Evolutionary conservation across 495 filamentous ascomycete species (phyloP).

Genomic region (Penicillium herquei): DNA sequence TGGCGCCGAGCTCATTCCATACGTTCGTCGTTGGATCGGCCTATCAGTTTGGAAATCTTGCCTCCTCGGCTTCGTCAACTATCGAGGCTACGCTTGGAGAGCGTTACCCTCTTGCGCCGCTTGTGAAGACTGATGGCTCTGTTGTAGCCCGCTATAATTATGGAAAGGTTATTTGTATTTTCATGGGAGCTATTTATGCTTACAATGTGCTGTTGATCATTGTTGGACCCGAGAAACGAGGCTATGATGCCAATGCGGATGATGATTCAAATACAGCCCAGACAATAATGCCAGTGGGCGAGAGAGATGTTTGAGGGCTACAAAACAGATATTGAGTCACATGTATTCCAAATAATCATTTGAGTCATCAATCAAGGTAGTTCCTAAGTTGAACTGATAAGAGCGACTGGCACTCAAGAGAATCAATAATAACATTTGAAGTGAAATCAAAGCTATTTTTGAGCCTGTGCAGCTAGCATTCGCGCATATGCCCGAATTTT

Average conservation of each 20-base stretch:
- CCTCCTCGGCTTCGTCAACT: constrained; percentile 69
- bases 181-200: constrained; percentile 80
- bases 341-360: not conserved
- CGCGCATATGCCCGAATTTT: too few species aligned
- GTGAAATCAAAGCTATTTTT: too few species aligned
- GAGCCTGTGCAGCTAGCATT: too few species aligned
- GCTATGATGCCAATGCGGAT: constrained; percentile 57
- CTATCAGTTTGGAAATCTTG: constrained; percentile 85
- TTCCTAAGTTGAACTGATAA: not conserved
- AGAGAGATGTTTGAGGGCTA: constrained; percentile 11
- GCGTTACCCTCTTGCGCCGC: constrained; percentile 63
- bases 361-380: not conserved
- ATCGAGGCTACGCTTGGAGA: constrained; percentile 79
- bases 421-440: too few species aligned
- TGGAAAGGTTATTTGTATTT: constrained; percentile 84
- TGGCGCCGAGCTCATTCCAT: constrained; percentile 75
- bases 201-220: constrained; percentile 73
- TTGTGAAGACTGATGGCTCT: constrained; percentile 30
- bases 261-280: constrained; percentile 56
- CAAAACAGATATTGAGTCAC: not conserved
- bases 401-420: not conserved
- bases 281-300: not conserved
- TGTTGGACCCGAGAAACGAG: constrained; percentile 70
- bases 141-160: constrained; percentile 65
- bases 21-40: constrained; percentile 76